Evolutionary conservation across 805 yeast species (phyloP), one percentile per base, ranked within the genome.

Genomic region (Candida succiphila): DNA sequence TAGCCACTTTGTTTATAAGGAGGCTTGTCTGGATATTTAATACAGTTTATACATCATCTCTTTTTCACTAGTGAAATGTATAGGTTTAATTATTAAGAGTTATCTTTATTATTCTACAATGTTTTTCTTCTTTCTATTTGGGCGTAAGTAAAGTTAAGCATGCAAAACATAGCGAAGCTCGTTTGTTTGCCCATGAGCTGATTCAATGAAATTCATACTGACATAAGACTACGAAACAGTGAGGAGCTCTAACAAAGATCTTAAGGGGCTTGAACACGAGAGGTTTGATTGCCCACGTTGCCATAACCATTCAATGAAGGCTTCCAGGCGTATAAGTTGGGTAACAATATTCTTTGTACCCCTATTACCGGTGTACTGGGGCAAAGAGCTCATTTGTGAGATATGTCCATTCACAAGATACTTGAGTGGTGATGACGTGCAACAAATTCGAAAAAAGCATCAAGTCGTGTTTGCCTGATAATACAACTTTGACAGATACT

Each of bases 261-360:
- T 39, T 27, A 22, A 18, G n/a, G 32, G 25, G 3, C 22, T 37
- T 2, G 13, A 32, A 24, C 33, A 33, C 10, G 32, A 41, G 16
- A 37, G 32, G 5, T 43, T 44, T 19, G 38, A 40, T 22, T 52
- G 57, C 29, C 49, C 48, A 17, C 33, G 43, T 29, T 52, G 57
- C 32, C 55, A 52, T 30, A 52, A 52, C 39, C 32, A 34, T 7
- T 38, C 53, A 4, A 47, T 52, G 53, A 29, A 31, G 14, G 43
- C 39, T 16, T 36, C 48, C 15, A 44, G 49, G 35, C 43, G 44
- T 28, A 33, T 31, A 29, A 40, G 38, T 26, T 52, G 44, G 27
- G 37, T 52, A 26, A 36, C 51, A 10, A 29, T 52, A 12, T 52
- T 45, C 27, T 48, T 43, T 30, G 35, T 52, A 19, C 57, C 57